Evolutionary conservation across 1,284 basidiomycete genomes (phyloP).

Genomic region (Omphalotus olearius): DNA sequence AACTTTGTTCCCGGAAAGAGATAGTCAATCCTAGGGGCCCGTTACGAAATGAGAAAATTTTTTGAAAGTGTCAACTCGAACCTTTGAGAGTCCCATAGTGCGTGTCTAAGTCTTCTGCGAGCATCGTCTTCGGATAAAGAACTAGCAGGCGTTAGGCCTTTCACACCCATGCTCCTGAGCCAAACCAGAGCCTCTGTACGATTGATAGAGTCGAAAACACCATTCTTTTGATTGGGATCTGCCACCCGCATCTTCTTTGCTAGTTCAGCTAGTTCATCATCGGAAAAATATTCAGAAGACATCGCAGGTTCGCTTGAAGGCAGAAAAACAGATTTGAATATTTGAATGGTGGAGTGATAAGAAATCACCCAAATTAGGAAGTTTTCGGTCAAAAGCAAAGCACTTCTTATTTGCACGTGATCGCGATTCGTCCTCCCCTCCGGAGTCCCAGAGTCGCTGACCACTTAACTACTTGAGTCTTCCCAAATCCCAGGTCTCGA

Average conservation of each 20-base stretch:
- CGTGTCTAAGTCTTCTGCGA: constrained; percentile 10
- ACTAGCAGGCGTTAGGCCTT: neutral
- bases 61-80: constrained; percentile 1
- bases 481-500: no score
- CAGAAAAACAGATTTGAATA: no score
- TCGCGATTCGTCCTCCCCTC: no score
- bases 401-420: no score
- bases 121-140: constrained; percentile 6
- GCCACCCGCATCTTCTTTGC: constrained; percentile 17
- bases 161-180: constrained; percentile 14
- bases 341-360: no score
- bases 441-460: no score
- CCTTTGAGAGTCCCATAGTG: constrained; percentile 20
- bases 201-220: constrained; percentile 17
- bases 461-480: no score
- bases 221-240: constrained; percentile 17
- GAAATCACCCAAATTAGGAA: no score
- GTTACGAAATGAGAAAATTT: neutral
- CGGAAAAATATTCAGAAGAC: neutral
- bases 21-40: constrained; percentile 13
- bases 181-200: constrained; percentile 15
- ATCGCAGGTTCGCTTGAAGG: neutral
- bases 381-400: no score
- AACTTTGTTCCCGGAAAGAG: constrained; percentile 15
- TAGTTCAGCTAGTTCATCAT: constrained; percentile 15